phyloP scores from a whole-genome alignment of 139 green algal species.

The Chlorella vulgaris region DNA sequence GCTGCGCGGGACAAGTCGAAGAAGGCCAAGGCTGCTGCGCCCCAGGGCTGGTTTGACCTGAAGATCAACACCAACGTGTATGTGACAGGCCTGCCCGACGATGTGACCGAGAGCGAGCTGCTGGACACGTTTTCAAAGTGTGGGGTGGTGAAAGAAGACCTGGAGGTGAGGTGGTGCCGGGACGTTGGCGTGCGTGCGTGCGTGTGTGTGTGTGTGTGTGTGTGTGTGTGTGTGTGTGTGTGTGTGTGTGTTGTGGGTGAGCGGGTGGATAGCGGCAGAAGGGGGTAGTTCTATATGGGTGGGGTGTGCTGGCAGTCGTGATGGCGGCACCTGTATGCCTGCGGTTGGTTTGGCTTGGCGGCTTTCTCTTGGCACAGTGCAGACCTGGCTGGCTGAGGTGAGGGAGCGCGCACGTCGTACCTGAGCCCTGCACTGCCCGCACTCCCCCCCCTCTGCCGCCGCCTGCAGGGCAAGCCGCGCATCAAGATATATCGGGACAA shows the following conservation, averaged over 20 bases:
- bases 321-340: no score
- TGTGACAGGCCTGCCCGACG: constrained; percentile 87
- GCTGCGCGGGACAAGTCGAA: constrained; percentile 33
- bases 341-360: no score
- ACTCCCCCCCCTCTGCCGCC: not conserved
- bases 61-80: constrained; percentile 94
- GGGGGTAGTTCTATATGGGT: no score
- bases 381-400: no score
- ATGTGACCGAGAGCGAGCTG: constrained; percentile 86
- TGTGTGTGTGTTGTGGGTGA: no score
- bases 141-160: constrained; percentile 76
- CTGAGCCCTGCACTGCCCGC: not conserved
- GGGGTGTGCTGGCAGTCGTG: no score
- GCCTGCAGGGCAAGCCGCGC: constrained; percentile 45
- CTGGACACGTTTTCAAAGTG: constrained; percentile 77
- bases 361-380: no score
- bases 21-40: constrained; percentile 31
- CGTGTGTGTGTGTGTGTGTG: no score
- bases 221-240: no score
- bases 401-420: not conserved
- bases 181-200: no score
- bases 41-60: constrained; percentile 79
- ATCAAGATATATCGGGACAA: constrained; percentile 88
- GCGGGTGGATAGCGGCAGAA: no score
- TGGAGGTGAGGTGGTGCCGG: constrained; percentile 30